Percentiles rank a stretch among this genome's conserved stretches.
These are phyloP conservation scores for Talaromyces rugulosus DNA, from an alignment of 2,329 filamentous ascomycete genomes.

Conservation along the genomic window DNA sequence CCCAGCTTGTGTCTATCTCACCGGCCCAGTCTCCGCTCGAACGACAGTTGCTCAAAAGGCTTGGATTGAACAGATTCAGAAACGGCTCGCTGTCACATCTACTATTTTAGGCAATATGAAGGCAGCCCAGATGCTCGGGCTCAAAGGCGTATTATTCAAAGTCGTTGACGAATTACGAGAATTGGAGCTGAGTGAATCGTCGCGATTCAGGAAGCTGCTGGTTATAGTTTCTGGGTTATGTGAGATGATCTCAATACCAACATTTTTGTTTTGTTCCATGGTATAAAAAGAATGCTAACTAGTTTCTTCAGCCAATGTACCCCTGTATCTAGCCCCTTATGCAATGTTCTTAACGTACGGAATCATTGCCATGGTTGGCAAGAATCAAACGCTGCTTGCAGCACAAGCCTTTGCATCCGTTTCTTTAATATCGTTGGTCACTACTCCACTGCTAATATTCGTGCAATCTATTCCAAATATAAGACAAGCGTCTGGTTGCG, in stretches of 20 bases:
- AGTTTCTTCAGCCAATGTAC: slow-evolving; percentile 28
- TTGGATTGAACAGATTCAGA: slow-evolving; percentile 6
- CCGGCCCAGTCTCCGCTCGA: slow-evolving; percentile 3
- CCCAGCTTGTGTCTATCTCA: slow-evolving; percentile 1
- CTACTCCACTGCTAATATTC: slow-evolving; percentile 22
- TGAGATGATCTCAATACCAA: not conserved
- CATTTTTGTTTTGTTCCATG: not conserved
- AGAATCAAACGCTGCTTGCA: slow-evolving; percentile 15
- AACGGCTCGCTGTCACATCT: slow-evolving; percentile 1
- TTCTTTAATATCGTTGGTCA: slow-evolving; percentile 21
- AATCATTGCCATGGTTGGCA: slow-evolving; percentile 14
- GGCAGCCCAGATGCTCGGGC: slow-evolving; percentile 47
- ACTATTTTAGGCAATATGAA: slow-evolving; percentile 38
- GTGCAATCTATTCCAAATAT: slow-evolving; percentile 33
- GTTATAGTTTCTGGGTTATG: not conserved
- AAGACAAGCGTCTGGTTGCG: slow-evolving; percentile 35
- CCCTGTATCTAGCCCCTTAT: slow-evolving; percentile 36
- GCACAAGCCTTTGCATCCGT: slow-evolving; percentile 22
- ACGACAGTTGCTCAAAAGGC: not conserved
- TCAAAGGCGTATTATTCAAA: slow-evolving; percentile 37
- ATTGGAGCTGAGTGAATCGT: slow-evolving; percentile 29
- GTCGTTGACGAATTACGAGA: slow-evolving; percentile 35
- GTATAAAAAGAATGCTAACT: not conserved
- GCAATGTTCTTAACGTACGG: slow-evolving; percentile 20
- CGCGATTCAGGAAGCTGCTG: slow-evolving; percentile 3